A percentile compares a stretch with the other conserved stretches of the same genome.
Evolutionary conservation across 1,284 basidiomycete species (phyloP).

Genomic region (Leucoagaricus sp.): DNA sequence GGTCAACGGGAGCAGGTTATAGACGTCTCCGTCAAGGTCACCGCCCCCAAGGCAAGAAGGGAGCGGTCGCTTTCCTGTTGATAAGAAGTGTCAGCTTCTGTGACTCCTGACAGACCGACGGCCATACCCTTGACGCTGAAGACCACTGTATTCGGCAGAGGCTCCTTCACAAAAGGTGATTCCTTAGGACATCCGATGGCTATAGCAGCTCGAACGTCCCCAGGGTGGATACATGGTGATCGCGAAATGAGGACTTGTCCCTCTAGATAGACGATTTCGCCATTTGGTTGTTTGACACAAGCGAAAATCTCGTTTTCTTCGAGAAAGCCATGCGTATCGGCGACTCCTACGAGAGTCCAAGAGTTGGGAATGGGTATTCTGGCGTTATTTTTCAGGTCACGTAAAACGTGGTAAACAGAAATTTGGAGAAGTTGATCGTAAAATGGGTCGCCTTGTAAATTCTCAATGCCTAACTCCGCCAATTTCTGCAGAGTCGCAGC

Average conservation of each 20-base stretch:
- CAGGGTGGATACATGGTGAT: conserved; percentile 68
- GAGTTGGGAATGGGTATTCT: conserved; percentile 64
- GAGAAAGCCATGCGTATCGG: conserved; percentile 57
- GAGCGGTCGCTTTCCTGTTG: conserved; percentile 54
- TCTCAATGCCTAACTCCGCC: conserved; percentile 32
- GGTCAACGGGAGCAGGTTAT: conserved; percentile 51
- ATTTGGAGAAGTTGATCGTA: conserved; percentile 53
- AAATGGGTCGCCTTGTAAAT: conserved; percentile 39
- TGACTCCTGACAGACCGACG: too few species aligned
- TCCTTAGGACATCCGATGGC: conserved; percentile 59
- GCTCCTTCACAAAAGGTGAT: conserved; percentile 43
- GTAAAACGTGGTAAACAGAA: conserved; percentile 60
- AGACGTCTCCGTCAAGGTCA: conserved; percentile 63
- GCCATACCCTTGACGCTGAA: conserved; percentile 54
- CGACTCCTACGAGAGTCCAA: conserved; percentile 69
- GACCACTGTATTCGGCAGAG: conserved; percentile 56
- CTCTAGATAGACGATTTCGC: conserved; percentile 46
- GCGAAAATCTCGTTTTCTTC: conserved; percentile 57
- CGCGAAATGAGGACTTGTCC: conserved; percentile 61
- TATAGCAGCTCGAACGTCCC: conserved; percentile 60
- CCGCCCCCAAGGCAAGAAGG: conserved; percentile 66
- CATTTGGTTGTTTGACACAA: conserved; percentile 46
- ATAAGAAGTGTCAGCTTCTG: background rate
- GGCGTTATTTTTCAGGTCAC: conserved; percentile 66
- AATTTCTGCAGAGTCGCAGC: conserved; percentile 38